A percentile compares a stretch with the other conserved stretches of the same genome.
phyloP scores from a whole-genome alignment of 78 protist genomes.

The Tieghemostelium lacteum region DNA sequence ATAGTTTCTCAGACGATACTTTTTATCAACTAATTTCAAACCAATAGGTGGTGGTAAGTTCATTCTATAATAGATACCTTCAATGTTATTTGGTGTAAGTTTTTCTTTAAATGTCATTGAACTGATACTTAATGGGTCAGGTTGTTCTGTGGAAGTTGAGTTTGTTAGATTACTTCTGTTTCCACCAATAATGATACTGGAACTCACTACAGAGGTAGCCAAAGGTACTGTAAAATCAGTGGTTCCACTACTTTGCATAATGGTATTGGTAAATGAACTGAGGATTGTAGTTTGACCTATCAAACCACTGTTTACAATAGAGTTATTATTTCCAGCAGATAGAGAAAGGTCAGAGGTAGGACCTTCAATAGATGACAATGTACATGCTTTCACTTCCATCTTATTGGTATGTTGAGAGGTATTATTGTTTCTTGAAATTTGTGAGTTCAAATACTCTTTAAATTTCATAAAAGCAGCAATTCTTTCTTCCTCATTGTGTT shows the following conservation, averaged over 20 bases:
- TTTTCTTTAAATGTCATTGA: constrained; percentile 24
- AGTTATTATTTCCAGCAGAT: neutral
- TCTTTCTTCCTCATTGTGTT: constrained; percentile 65
- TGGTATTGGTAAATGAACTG: no score
- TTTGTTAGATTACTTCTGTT: neutral
- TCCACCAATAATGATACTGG: neutral
- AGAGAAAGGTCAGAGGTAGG: neutral
- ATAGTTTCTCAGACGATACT: constrained; percentile 39
- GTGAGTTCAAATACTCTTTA: constrained; percentile 48
- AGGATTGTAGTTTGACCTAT: no score
- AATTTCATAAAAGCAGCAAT: constrained; percentile 37
- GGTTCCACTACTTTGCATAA: no score
- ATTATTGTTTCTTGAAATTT: constrained; percentile 14
- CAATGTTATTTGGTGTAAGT: constrained; percentile 10
- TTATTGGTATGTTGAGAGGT: neutral
- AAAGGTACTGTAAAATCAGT: no score
- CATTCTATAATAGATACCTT: constrained; percentile 35
- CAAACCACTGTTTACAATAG: neutral
- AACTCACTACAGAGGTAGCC: neutral
- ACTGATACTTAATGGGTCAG: neutral
- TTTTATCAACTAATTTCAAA: constrained; percentile 28
- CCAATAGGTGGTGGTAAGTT: constrained; percentile 44
- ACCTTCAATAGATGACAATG: neutral
- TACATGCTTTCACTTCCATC: constrained; percentile 12
- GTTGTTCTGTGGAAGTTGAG: constrained; percentile 3